Percentiles rank a stretch among this genome's conserved stretches.
Evolutionary conservation across 257 asterid species (phyloP).

Genomic region (Fraxinus americana): DNA sequence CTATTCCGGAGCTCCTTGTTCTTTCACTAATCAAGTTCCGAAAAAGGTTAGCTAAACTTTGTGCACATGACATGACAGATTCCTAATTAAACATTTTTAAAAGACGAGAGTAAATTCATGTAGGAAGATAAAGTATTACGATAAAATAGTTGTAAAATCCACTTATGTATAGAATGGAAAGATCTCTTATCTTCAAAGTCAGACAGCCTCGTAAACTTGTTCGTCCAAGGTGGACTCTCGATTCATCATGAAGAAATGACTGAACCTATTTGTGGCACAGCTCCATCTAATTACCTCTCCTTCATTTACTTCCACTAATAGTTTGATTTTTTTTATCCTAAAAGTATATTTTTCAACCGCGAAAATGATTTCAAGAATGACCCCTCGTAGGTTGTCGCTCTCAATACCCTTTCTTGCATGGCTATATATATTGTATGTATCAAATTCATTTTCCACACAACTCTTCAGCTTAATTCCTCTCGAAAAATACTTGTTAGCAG

Average conservation of each 20-base stretch:
- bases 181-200: background rate
- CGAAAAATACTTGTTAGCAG: background rate
- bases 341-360: background rate
- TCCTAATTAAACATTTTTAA: slow-evolving; percentile 1
- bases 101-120: background rate
- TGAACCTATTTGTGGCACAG: slow-evolving; percentile 15
- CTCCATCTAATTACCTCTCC: background rate
- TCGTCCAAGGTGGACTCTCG: background rate
- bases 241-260: background rate
- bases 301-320: slow-evolving; percentile 15
- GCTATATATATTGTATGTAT: slow-evolving; percentile 26
- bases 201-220: background rate
- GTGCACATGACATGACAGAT: background rate
- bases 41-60: slow-evolving; percentile 44
- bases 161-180: slow-evolving; percentile 1
- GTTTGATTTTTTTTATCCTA: background rate
- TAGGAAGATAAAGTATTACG: background rate
- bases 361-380: slow-evolving; percentile 28
- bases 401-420: background rate
- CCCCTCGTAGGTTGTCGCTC: slow-evolving; percentile 18
- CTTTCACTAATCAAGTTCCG: slow-evolving; percentile 49
- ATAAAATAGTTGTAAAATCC: slow-evolving; percentile 23
- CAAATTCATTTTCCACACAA: background rate
- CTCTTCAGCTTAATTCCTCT: background rate
- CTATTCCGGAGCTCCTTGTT: slow-evolving; percentile 36